Evolutionary conservation across 2,329 filamentous ascomycete species (phyloP).

Genomic region (Pseudocercospora pini-densiflorae): DNA sequence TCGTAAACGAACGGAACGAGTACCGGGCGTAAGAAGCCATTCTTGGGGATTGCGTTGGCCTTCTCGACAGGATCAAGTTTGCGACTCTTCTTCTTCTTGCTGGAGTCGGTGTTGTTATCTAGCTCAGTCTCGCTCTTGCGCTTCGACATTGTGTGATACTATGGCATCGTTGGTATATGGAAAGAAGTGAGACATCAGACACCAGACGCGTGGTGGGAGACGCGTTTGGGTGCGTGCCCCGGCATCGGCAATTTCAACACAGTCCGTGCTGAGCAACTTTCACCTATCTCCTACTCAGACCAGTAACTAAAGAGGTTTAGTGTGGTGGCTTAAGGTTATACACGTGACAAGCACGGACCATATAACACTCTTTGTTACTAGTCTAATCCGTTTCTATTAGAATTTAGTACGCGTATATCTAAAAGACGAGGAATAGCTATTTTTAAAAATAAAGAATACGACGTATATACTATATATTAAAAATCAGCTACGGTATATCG

Average conservation of each 20-base stretch:
- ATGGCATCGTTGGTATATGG: neutral
- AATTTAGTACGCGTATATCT: too few species aligned
- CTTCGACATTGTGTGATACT: constrained; percentile 22
- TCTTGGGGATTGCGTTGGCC: constrained; percentile 20
- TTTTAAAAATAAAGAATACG: too few species aligned
- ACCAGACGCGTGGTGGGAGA: neutral
- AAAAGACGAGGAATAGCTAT: too few species aligned
- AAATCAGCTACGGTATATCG: too few species aligned
- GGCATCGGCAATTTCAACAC: neutral
- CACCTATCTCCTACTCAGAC: too few species aligned
- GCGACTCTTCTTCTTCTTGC: constrained; percentile 2
- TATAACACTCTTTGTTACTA: too few species aligned
- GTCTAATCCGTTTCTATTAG: too few species aligned
- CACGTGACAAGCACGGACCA: too few species aligned
- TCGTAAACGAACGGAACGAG: neutral
- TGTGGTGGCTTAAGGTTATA: too few species aligned
- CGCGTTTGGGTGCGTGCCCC: neutral
- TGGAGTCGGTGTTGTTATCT: too few species aligned
- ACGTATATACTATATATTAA: too few species aligned
- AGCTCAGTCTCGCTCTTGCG: constrained; percentile 16
- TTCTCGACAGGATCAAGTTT: constrained; percentile 18
- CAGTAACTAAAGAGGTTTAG: too few species aligned
- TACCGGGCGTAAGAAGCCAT: constrained; percentile 17
- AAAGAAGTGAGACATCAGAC: neutral
- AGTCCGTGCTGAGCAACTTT: neutral